A percentile compares a stretch with the other conserved stretches of the same genome.
Evolutionary conservation across 1,284 basidiomycete species (phyloP).

Genomic region (Tilletia caries): DNA sequence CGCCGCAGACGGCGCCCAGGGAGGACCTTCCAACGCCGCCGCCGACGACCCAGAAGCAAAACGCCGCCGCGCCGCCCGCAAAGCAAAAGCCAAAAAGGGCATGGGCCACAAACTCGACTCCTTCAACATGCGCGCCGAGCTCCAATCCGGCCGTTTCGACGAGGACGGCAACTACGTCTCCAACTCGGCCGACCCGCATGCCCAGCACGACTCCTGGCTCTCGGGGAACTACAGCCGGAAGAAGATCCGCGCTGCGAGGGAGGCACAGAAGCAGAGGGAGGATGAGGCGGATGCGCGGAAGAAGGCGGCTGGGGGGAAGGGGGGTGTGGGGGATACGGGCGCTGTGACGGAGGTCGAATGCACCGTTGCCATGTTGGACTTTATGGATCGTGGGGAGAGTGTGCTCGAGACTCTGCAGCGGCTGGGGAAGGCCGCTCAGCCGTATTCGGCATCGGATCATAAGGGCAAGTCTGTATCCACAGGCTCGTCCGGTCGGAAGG

Average conservation of each 20-base stretch:
- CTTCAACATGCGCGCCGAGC: constrained; percentile 99
- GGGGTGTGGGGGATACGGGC: constrained; percentile 57
- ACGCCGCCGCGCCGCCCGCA: neutral
- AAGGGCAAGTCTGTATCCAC: constrained; percentile 61
- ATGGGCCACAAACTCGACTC: constrained; percentile 91
- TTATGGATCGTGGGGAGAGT: constrained; percentile 83
- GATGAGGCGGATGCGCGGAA: constrained; percentile 51
- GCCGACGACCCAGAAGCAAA: neutral
- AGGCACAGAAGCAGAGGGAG: constrained; percentile 62
- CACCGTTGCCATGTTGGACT: constrained; percentile 57
- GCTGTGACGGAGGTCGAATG: constrained; percentile 74
- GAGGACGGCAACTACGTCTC: constrained; percentile 83
- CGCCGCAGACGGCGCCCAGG: neutral
- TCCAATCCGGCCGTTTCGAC: constrained; percentile 93
- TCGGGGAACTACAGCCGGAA: constrained; percentile 73
- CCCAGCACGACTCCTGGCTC: constrained; percentile 92
- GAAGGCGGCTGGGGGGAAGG: constrained; percentile 48
- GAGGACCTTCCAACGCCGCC: neutral
- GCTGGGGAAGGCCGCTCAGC: constrained; percentile 64
- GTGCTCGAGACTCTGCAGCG: constrained; percentile 85
- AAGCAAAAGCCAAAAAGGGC: constrained; percentile 44
- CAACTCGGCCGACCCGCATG: constrained; percentile 77
- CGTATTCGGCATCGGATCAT: constrained; percentile 59
- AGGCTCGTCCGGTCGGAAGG: constrained; percentile 61
- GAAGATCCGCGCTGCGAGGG: constrained; percentile 78